Evolutionary conservation across 2,329 filamentous ascomycete species (phyloP), one percentile per base, ranked within the genome.

Genomic region (Colletotrichum shisoi): DNA sequence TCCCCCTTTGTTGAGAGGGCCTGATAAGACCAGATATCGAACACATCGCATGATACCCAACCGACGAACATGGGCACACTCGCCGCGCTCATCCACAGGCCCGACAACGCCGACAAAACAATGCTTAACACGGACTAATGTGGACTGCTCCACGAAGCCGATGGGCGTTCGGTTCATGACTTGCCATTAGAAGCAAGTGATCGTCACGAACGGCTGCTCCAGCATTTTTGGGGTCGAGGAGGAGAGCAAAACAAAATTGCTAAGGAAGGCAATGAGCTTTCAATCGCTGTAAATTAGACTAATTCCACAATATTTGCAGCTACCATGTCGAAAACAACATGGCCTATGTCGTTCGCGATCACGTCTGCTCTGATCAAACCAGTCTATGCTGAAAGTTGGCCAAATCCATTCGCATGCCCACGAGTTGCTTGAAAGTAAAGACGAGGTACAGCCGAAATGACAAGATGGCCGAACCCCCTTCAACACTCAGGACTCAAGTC

Each of bases 1-100:
- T 76, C 62, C 72, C 73, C 15, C 53, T 67, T 44, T 49, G 44
- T 15, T 68, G 37, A 65, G 4, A 9, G n/a, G 9, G 37, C 12
- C 4, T 4, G 7, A 49, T 21, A 19, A 39, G 46, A 53, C 21
- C n/a, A 40, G n/a, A 21, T 6, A 54, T 42, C 37, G 24, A 31
- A 40, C 11, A 13, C 42, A 19, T 13, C 15, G n/a, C 34, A 42
- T 21, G 31, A 65, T 64, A 60, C 54, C 21, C 56, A 52, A 9
- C 9, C 19, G n/a, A 12, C 51, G n/a, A 27, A 21, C 5, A 15
- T 8, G 12, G 9, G 19, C 12, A 19, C 27, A 17, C 11, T 9
- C 17, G 48, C 15, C 15, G 27, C 7, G n/a, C 6, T 24, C 15
- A 24, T 44, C n/a, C 24, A 34, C 40, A 17, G 4, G 39, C 8